Base-by-base conservation (phyloP, 2,329 filamentous ascomycete genomes). In the Sporothrix brunneoviolacea region DNA sequence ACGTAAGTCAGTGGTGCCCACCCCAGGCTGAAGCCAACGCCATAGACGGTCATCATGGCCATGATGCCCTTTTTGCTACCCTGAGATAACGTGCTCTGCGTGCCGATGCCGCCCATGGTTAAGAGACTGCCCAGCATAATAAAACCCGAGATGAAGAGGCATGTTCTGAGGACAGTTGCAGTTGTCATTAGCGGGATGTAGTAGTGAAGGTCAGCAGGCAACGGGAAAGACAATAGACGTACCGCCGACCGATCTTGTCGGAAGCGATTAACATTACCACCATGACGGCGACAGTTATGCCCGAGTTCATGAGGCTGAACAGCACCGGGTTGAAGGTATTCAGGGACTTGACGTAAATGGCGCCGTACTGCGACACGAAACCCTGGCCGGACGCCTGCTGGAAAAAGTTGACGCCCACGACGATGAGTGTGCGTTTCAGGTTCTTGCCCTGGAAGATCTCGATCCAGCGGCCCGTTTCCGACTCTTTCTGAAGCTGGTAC, bases 41-140 rank as follows among this genome's bases (percentile, higher is more conserved):
- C 54, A 32, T 62, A 67, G 6, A 70, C 32, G 16, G 58, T 60
- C 36, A 64, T 55, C 56, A 64, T 64, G 19, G 63, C 62, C 9
- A 68, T 48, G 48, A 50, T 40, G 48, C 33, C 48, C 1, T 15
- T 16, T 24, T 46, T 42, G 37, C 21, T 16, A 22, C 19, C 18
- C 1, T 33, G 22, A 4, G 36, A 45, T 4, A 19, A 37, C 10
- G 47, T 1, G 7, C 38, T 18, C 21, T 47, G 32, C 2, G 62
- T 62, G 13, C 67, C 68, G 9, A 70, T 57, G 2, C 61, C 66
- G 21, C 64, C 68, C 66, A 70, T 68, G 7, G 63, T 61, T 16
- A 69, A 58, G 2, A 68, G 56, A 4, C 58, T 57, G 5, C 52
- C 52, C 1, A 59, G 56, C 41, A 68, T 66, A 12, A 68, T 36